Conservation (phyloP, 345 rosid genomes). For the Aurinia saxatilis region DNA sequence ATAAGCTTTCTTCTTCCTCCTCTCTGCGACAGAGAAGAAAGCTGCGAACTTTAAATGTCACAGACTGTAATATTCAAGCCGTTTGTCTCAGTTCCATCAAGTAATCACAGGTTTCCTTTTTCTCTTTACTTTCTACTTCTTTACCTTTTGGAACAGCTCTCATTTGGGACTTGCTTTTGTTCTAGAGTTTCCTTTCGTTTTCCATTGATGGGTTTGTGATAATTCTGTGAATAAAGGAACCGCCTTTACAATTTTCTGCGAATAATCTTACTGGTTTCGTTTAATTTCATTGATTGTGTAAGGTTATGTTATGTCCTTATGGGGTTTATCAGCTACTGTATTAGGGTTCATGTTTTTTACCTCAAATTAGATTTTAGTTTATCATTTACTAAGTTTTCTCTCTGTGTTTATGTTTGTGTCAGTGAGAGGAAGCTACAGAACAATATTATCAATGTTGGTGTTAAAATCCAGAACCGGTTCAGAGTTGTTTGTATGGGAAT, state of each 20-base stretch:
- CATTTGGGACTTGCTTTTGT: conserved; percentile 6
- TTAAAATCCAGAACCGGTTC: conserved; percentile 32
- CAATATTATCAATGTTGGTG: conserved; percentile 21
- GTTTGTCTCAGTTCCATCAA: conserved; percentile 31
- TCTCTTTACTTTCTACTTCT: not conserved
- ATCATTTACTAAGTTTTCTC: not conserved
- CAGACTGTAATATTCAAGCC: conserved; percentile 30
- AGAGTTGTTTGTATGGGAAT: conserved; percentile 67
- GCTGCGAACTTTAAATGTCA: conserved; percentile 26
- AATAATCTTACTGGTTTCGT: not conserved
- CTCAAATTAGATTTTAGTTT: not conserved
- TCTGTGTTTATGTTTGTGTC: conserved; percentile 17
- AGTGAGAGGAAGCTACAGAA: conserved; percentile 24
- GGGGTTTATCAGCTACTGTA: not conserved
- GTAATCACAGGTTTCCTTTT: conserved; percentile 31
- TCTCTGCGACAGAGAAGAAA: conserved; percentile 6
- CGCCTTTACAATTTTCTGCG: not conserved
- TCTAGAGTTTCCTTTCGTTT: not conserved
- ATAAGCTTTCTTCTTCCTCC: not conserved
- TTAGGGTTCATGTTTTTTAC: conserved; percentile 12
- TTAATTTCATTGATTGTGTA: not conserved
- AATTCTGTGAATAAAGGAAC: not conserved
- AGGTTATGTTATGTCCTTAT: conserved; percentile 2
- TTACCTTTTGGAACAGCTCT: not conserved
- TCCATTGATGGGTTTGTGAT: not conserved